A percentile compares a stretch with the other conserved stretches of the same genome.
Conservation (phyloP, 2,329 filamentous ascomycete species). For the Plenodomus biglobosus region DNA sequence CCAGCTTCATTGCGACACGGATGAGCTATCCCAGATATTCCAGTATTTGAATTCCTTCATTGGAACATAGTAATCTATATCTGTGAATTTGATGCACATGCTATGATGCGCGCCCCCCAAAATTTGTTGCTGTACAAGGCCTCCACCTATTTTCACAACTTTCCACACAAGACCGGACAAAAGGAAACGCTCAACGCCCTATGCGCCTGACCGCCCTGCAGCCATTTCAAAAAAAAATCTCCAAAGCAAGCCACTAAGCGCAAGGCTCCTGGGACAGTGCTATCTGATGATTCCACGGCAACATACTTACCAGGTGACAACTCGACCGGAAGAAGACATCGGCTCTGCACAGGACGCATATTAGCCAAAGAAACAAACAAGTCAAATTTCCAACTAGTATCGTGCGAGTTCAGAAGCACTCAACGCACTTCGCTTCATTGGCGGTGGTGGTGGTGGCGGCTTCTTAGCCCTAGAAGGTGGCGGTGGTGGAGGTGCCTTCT, state of each 20-base stretch:
- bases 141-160: background rate
- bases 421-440: conserved; percentile 61
- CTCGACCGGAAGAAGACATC: conserved; percentile 14
- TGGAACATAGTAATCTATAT: background rate
- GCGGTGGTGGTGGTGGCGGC: conserved; percentile 64
- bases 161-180: background rate
- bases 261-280: background rate
- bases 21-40: no score
- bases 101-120: background rate
- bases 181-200: conserved; percentile 7
- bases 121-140: background rate
- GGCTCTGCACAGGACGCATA: conserved; percentile 16
- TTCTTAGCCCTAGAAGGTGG: conserved; percentile 67
- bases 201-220: conserved; percentile 28
- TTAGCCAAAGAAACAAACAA: conserved; percentile 15
- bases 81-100: background rate
- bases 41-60: background rate
- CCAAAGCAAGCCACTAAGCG: background rate
- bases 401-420: conserved; percentile 44
- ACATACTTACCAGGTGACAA: conserved; percentile 15
- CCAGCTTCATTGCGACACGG: no score
- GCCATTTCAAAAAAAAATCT: conserved; percentile 9
- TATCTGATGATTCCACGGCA: background rate
- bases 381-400: conserved; percentile 26
- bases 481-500: conserved; percentile 58